Evolutionary conservation across 345 rosid genomes (phyloP), one percentile per base, ranked within the genome.

Genomic region (Clarkia xantiana): DNA sequence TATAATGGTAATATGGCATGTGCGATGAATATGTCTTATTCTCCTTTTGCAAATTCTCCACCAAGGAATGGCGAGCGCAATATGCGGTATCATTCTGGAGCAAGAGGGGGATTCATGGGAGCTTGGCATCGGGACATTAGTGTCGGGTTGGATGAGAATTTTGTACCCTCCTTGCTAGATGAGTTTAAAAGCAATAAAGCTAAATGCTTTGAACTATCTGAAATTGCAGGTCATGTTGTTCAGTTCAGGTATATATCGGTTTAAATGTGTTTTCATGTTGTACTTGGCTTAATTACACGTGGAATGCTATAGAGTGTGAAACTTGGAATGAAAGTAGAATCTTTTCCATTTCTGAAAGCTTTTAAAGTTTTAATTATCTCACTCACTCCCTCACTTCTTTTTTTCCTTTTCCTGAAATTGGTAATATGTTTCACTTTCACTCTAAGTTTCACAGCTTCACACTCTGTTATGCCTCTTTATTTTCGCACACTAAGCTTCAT

Each of bases 101-200:
- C 60, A 64, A 73, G 82, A 49, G 81, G 77, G 29, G 70, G 76
- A 36, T 69, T 64, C 55, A 66, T 74, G 69, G 81, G 79, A 46
- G 56, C 74, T 16, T 77, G 88, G 88, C 75, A 67, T 61, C 59
- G 76, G 13, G 84, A 70, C 45, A 45, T 67, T n/a, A 68, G 68
- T 44, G 59, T 62, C 49, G 70, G 63, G 66, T 53, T 71, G 65
- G 76, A 71, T 54, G 85, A 74, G 50, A 60, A 67, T 55, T 76
- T 76, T 65, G 55, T 73, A 22, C 72, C 82, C 52, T 65, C 89
- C 29, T 62, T 81, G 53, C 68, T 81, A 11, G 90, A 78, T 42
- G 90, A 81, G 58, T 78, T 78, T 42, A 81, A 81, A 65, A 77
- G 71, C 68, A 77, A 75, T 66, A 79, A 76, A 75, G 58, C 81